Conservation (phyloP, 192 early-diverging fungal species). For the Rhizoclosmatium globosum region DNA sequence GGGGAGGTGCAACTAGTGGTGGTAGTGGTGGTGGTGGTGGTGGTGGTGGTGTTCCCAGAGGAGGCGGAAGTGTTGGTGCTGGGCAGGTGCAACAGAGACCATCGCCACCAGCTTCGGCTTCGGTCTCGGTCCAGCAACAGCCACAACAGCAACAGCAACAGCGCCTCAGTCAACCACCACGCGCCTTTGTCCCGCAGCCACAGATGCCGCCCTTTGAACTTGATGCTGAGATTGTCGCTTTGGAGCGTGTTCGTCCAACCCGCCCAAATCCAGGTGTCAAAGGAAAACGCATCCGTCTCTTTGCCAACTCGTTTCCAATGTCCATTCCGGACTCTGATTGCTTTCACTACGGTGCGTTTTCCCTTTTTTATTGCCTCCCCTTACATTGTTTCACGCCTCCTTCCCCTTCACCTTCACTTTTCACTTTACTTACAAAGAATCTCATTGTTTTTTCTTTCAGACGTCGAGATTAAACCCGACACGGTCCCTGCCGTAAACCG, state of each 20-base stretch:
- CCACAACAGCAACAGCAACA: not conserved
- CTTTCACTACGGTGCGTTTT: slow-evolving; percentile 22
- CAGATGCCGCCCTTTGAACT: slow-evolving; percentile 21
- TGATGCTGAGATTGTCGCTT: slow-evolving; percentile 13
- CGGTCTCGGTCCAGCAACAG: not conserved
- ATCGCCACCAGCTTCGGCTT: not conserved
- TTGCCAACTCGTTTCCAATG: slow-evolving; percentile 35
- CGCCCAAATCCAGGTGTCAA: slow-evolving; percentile 4
- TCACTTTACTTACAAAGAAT: no score
- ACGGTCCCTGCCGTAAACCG: slow-evolving; percentile 31
- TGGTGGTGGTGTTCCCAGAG: not conserved
- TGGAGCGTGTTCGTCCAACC: slow-evolving; percentile 20
- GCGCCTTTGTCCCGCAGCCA: not conserved
- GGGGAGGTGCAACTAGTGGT: not conserved
- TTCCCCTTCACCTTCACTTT: not conserved
- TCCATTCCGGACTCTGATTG: slow-evolving; percentile 34
- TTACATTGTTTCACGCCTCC: not conserved
- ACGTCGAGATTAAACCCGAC: slow-evolving; percentile 38
- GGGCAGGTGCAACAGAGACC: not conserved
- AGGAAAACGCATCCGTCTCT: slow-evolving; percentile 27
- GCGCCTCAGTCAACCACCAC: not conserved
- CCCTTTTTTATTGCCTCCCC: not conserved
- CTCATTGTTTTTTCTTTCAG: not conserved
- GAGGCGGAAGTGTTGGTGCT: not conserved
- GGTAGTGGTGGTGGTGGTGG: not conserved